A percentile compares a stretch with the other conserved stretches of the same genome.
Evolutionary conservation across 192 early-diverging fungal genomes (phyloP).

Genomic region (Coemansia sp.): DNA sequence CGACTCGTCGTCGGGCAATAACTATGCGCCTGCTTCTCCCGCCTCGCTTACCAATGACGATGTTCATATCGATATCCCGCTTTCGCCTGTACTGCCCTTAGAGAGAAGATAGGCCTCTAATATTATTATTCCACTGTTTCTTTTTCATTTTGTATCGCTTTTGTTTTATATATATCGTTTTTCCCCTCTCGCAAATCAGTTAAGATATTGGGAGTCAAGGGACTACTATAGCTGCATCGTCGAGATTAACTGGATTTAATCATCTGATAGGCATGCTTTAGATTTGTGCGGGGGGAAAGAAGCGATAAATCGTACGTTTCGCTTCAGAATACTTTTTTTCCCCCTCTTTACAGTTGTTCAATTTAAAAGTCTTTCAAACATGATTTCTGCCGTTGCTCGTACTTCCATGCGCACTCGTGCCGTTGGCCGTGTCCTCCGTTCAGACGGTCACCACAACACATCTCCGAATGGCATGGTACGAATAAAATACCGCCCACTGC

Average conservation of each 20-base stretch:
- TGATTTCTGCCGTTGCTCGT: constrained; percentile 49
- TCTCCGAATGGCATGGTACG: constrained; percentile 55
- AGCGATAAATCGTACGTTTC: neutral
- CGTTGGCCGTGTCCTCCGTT: constrained; percentile 31
- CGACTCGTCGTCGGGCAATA: constrained; percentile 29
- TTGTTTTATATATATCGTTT: neutral
- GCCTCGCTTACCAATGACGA: constrained; percentile 20
- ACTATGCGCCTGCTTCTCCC: constrained; percentile 34
- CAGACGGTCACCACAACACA: constrained; percentile 32
- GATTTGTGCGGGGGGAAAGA: neutral
- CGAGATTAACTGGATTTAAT: neutral
- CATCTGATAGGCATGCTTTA: neutral
- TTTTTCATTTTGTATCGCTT: neutral
- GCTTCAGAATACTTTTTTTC: neutral
- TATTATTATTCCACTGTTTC: neutral
- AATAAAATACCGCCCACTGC: neutral
- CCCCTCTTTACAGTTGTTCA: constrained; percentile 12
- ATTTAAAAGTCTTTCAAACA: constrained; percentile 10
- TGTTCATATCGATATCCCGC: constrained; percentile 44
- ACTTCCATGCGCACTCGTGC: constrained; percentile 53
- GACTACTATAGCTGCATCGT: too few relatives aligned
- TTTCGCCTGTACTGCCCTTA: constrained; percentile 30
- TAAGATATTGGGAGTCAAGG: too few relatives aligned
- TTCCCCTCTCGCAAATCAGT: too few relatives aligned
- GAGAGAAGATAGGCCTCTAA: neutral